Evolutionary conservation across 257 asterid species (phyloP), one percentile per base, ranked within the genome.

Genomic region (Penstemon newberryi): DNA sequence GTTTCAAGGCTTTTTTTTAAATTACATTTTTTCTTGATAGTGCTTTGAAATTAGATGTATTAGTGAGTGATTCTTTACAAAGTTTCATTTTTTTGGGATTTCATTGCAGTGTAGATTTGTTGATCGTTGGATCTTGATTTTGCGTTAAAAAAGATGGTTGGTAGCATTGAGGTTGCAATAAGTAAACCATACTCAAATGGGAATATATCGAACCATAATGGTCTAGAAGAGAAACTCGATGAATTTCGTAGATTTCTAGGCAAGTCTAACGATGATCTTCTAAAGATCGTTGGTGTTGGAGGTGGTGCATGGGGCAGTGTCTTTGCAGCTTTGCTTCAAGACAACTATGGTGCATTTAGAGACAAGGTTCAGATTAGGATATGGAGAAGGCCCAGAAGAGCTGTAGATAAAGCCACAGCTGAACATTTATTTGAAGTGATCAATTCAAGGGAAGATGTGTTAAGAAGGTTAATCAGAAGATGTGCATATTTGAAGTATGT

Each of bases 271-370:
- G 88, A 84, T 40, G 97, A 91, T 62, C 69, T 80, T 56, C 67
- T 91, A 67, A 87, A 86, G 78, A 89, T 91, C 51, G 96, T 91
- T 56, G 89, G 95, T 5, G 85, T 87, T 2, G 95, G 97, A n/a
- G 96, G 89, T 5, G 97, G 97, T 47, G 97, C 97, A 5, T 91
- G 97, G 97, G 97, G 97, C 8, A 85, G 91, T 56, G 95, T 89
- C 3, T 91, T 91, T 73, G 87, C 89, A 33, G 95, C 97, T 41
- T 64, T 91, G 83, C 88, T 91, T 58, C 97, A 91, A 72, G 96
- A 88, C 69, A 86, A 82, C 73, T 91, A 91, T 45, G 95, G 97
- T 10, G 84, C 76, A 54, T 85, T 82, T 59, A 85, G 96, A 0
- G 95, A 88, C 7, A 91, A 91, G 76, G 75, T 84, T 39, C 95